Evolutionary conservation across 2,329 filamentous ascomycete genomes (phyloP), one percentile per base, ranked within the genome.

Genomic region (Parastagonospora nodorum): DNA sequence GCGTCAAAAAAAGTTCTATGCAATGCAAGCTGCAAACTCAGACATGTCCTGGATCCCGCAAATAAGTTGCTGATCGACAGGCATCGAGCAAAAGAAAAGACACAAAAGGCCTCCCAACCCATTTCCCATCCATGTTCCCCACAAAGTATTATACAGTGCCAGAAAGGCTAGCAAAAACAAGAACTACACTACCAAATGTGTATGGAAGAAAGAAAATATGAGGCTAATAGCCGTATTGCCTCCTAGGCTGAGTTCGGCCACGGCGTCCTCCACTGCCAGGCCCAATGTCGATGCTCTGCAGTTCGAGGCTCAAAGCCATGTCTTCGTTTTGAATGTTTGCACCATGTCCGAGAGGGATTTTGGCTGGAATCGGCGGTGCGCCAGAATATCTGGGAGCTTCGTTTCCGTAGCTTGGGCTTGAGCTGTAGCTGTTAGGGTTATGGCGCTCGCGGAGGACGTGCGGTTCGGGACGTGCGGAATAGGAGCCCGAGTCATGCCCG

Each of bases 261-360:
- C 42, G 28, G 19, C 42, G 42, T 29, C 42, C 33, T n/a, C 61
- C 63, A 44, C 60, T 56, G 4, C 66, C 61, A 24, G 67, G 61
- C 10, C 77, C 75, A 54, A 80, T 74, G 54, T 80, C 77, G 53
- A 79, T 78, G 57, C 69, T 74, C 54, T 72, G 85, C 79, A 92
- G 82, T 74, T 92, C 89, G 56, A 90, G 80, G 72, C 88, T 82
- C 45, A 92, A 74, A 15, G 87, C 84, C 72, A 80, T 79, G 49
- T 80, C 80, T 24, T 74, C 71, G 12, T 69, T 74, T 44, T 50
- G 47, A 29, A 46, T 48, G 7, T 40, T 40, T 29, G 56, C 40
- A 1, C 55, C 54, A 33, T 52, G 41, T 6, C 61, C 67, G 16
- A 88, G 71, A 1, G 87, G 86, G 8, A 90, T 77, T 73, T 90